Evolutionary conservation across 441 rosid genomes (phyloP), one percentile per base, ranked within the genome.

Genomic region (Corymbia citriodora): DNA sequence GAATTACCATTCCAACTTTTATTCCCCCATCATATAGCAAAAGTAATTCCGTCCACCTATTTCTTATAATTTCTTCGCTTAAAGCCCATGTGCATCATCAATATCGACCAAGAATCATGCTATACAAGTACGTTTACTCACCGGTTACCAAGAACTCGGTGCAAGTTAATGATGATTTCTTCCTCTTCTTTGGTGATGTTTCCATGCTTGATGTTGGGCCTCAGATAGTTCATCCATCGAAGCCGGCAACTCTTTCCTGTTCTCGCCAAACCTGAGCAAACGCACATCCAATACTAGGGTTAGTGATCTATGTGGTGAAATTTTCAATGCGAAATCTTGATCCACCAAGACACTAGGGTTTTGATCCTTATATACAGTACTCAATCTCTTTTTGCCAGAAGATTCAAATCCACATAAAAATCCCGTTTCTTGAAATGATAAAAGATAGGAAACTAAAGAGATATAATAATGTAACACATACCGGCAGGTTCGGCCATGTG

Each of bases 201-300:
- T 31, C 88, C 88, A 18, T 36, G 88, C 70, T 87, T 87, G n/a
- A 87, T 87, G 70, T 87, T 87, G 40, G 88, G 88, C 68, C 88
- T 87, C 70, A 87, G 65, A 61, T 55, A 87, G 65, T 87, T 87
- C 70, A 36, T 87, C 88, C 70, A 87, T 53, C 70, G 88, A 87
- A 87, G 88, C 29, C 70, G 57, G 88, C 88, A 87, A 87, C 88
- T 87, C 68, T 87, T 87, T 36, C 88, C 88, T 40, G 50, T 74
- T 74, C 83, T 74, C 8, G 83, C 83, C 49, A 74, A 74, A 74
- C 50, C 83, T 40, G 83, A 40, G 15, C 50, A 74, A 21, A 40
- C 27, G 25, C 50, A 74, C 1, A 74, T 74, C 29, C 50, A 23
- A 19, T 7, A 74, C 50, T 21, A 40, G 29, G 83, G 29, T 74